A percentile compares a stretch with the other conserved stretches of the same genome.
phyloP scores from a whole-genome alignment of 768 basidiomycete species.

The Mycena indigotica region DNA sequence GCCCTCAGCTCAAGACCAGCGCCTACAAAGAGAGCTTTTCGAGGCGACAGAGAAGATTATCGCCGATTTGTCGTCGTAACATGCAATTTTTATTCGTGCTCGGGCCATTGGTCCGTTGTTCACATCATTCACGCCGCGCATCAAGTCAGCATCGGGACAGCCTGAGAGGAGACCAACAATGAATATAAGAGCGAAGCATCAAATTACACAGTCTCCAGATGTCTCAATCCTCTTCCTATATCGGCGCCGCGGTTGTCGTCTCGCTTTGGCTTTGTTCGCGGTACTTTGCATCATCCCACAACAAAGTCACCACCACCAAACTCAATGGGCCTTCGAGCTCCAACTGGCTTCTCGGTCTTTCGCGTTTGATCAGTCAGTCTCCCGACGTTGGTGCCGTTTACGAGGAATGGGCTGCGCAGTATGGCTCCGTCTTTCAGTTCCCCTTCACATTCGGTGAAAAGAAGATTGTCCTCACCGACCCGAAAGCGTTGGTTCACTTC shows the following conservation, averaged over 20 bases:
- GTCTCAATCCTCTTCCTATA: constrained; percentile 3
- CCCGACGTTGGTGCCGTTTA: constrained; percentile 5
- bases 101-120: background rate
- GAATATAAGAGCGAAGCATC: background rate
- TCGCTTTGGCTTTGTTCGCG: constrained; percentile 7
- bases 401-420: constrained; percentile 21
- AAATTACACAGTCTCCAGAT: too few species aligned
- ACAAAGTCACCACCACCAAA: constrained; percentile 3
- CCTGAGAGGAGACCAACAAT: background rate
- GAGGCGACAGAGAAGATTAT: constrained; percentile 26
- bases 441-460: constrained; percentile 13
- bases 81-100: background rate
- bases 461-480: constrained; percentile 24
- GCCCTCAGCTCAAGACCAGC: constrained; percentile 22
- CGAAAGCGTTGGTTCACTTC: constrained; percentile 28
- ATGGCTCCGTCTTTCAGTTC: constrained; percentile 17
- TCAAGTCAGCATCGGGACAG: background rate
- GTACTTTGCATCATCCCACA: constrained; percentile 1
- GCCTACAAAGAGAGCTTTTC: constrained; percentile 32
- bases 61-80: constrained; percentile 4
- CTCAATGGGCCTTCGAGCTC: constrained; percentile 17
- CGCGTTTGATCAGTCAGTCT: background rate
- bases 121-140: background rate
- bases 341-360: constrained; percentile 16
- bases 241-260: constrained; percentile 5